phyloP scores from a whole-genome alignment of 2,329 filamentous ascomycete genomes.

The Fusarium sp. region DNA sequence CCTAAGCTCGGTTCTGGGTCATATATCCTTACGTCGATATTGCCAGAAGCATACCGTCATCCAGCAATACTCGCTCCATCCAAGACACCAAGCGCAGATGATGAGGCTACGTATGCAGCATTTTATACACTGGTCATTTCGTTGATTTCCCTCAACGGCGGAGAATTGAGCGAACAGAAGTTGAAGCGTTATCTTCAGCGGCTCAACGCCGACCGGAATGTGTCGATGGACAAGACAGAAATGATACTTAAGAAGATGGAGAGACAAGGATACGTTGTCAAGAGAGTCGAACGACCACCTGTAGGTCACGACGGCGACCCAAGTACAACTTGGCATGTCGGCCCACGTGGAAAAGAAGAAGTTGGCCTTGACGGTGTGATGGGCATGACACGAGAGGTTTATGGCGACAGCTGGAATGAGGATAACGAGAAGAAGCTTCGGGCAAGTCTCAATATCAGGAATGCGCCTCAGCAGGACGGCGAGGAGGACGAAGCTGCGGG shows the following conservation, averaged over 20 bases:
- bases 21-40: conserved; percentile 81
- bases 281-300: conserved; percentile 72
- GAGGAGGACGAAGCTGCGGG: conserved; percentile 43
- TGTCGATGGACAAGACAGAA: conserved; percentile 81
- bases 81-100: conserved; percentile 70
- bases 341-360: conserved; percentile 87
- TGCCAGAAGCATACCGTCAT: conserved; percentile 76
- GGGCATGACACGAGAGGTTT: conserved; percentile 74
- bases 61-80: conserved; percentile 77
- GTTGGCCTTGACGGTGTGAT: conserved; percentile 82
- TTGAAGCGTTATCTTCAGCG: conserved; percentile 80
- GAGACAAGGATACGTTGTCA: conserved; percentile 86
- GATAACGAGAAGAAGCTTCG: conserved; percentile 71
- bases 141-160: conserved; percentile 80
- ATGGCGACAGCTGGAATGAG: conserved; percentile 61
- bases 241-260: conserved; percentile 79
- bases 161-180: conserved; percentile 80
- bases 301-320: conserved; percentile 75
- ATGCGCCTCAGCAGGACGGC: conserved; percentile 32
- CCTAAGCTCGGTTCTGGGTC: conserved; percentile 71
- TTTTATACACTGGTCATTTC: conserved; percentile 85
- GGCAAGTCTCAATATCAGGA: conserved; percentile 69
- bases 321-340: conserved; percentile 83
- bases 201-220: conserved; percentile 80
- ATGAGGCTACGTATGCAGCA: conserved; percentile 83